Base-by-base conservation (phyloP, 1,284 basidiomycete species). In the Athelia psychrophila region DNA sequence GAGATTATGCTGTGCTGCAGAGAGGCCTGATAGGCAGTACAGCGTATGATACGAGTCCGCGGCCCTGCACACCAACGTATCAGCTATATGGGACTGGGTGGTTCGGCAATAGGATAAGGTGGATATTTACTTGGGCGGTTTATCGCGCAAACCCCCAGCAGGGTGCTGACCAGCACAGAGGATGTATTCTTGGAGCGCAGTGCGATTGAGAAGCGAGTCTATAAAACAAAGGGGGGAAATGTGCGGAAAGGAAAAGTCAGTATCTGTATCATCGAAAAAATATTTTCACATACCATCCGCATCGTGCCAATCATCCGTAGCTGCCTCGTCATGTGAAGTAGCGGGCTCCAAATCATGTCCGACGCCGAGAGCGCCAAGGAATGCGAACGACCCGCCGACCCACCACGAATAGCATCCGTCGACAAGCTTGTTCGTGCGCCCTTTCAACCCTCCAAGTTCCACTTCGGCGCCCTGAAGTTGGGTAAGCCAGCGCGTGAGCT, bases 331-430 rank as follows among this genome's bases (percentile, higher is more conserved):
- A 12, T 69, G 63, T n/a, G 63, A 45, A 16, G 51, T 35, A 4
- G 49, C 46, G 5, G 58, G 58, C n/a, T 61, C 65, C 25, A 60
- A 60, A 22, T 52, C 62, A 56, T 68, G 58, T 49, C 70, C 72
- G 2, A 79, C 67, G 8, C 83, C 81, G 1, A 89, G 68, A 13
- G 89, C 84, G 50, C 91, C 88, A 0, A 97, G 71, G 10, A 98
- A 72, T 0, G 83, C 79, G 64, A 97, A 91, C n/a, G 89, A 81
- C 0, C 95, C 95, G 2, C 92, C 96, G 24, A 95, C 92, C 91
- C 95, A 99, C 97, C 97, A 99, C 27, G 91, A 88, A 69, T 99
- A 99, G 71, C 97, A 99, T 2, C 96, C 97, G 64, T 99, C 97
- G 0, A 99, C 96, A 13, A 99, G 81, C 71, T 99, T 99, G 69